phyloP scores from a whole-genome alignment of 139 green algal genomes.

The Chlamydomonas schloesseri region DNA sequence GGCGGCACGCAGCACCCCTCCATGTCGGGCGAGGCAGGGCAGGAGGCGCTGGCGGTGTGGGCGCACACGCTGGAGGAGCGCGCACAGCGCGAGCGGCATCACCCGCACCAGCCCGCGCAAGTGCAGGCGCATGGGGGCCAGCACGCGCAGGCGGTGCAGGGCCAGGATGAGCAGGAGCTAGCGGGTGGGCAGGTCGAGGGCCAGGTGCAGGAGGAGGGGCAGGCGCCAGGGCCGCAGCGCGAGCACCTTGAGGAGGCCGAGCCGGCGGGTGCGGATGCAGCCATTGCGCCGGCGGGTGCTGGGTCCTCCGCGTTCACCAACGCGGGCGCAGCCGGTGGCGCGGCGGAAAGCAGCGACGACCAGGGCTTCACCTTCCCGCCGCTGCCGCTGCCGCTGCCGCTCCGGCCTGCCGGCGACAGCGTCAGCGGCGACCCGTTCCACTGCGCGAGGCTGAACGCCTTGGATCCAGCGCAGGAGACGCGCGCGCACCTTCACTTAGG shows the following conservation, averaged over 20 bases:
- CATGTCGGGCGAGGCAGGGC: slow-evolving; percentile 19
- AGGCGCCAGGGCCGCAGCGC: neutral
- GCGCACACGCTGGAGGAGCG: no score
- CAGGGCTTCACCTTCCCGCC: neutral
- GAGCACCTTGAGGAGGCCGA: neutral
- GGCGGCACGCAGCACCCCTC: slow-evolving; percentile 47
- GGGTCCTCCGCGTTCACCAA: neutral
- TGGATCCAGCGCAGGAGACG: neutral
- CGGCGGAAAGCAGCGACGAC: neutral
- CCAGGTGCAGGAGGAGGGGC: slow-evolving; percentile 5
- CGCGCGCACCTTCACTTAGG: neutral
- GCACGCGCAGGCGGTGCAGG: no score
- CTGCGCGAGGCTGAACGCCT: no score
- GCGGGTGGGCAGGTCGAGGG: no score
- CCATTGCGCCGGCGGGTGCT: neutral
- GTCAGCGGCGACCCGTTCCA: no score
- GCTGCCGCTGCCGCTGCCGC: neutral
- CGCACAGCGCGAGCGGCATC: neutral
- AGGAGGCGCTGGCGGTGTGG: neutral
- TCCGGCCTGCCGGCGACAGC: neutral
- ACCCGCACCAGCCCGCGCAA: no score
- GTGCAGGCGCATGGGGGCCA: no score
- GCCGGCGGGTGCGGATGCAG: neutral
- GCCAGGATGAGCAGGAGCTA: no score
- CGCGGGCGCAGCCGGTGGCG: no score